Evolutionary conservation across 1,139 yeast genomes (phyloP).

Genomic region (Blastobotrys raffinosifermentans): DNA sequence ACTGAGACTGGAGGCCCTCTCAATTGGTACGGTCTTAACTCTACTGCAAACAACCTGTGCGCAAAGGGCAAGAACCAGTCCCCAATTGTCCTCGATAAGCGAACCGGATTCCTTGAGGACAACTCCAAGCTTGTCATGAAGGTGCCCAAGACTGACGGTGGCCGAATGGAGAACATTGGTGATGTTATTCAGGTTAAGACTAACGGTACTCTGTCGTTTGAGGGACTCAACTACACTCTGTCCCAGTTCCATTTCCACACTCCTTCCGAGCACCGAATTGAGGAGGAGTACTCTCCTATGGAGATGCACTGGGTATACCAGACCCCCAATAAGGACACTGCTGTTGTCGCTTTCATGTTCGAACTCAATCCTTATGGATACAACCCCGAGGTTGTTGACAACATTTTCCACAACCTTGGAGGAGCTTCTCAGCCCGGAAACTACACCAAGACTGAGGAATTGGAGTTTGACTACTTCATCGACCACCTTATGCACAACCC

Average conservation of each 20-base stretch:
- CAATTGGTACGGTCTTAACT: conserved; percentile 3
- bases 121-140: not conserved
- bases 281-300: conserved; percentile 9
- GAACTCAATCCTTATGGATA: conserved; percentile 2
- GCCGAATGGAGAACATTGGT: conserved; percentile 1
- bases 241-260: conserved; percentile 11
- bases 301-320: conserved; percentile 7
- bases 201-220: not conserved
- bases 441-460: conserved; percentile 2
- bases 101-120: not conserved
- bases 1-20: conserved; percentile 2
- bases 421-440: conserved; percentile 3
- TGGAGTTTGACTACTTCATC: conserved; percentile 3
- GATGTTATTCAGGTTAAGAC: not conserved
- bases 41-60: not conserved
- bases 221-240: not conserved
- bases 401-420: conserved; percentile 3
- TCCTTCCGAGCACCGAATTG: conserved; percentile 9
- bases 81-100: not conserved
- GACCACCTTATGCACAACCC: conserved; percentile 1
- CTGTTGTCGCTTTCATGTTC: conserved; percentile 8
- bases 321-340: conserved; percentile 1
- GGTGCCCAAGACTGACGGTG: not conserved
- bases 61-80: conserved; percentile 4
- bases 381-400: conserved; percentile 3